Percentiles rank a stretch among this genome's conserved stretches.
These are phyloP conservation scores for Straminergon stramineum DNA, from an alignment of 225 moss, liverwort and hornwort genomes.

Conservation along the genomic window DNA sequence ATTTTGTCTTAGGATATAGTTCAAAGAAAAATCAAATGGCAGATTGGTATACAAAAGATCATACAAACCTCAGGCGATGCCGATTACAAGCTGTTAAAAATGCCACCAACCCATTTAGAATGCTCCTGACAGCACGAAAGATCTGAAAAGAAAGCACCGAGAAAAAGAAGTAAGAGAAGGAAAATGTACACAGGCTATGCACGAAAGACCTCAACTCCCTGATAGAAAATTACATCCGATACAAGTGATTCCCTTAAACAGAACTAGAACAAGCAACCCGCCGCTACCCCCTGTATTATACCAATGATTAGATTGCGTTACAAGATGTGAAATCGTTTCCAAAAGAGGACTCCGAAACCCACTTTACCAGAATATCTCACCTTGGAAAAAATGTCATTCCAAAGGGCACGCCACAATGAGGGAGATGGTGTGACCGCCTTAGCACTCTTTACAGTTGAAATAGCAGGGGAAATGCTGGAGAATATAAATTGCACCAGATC, in stretches of 20 bases:
- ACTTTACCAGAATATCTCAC: slow-evolving; percentile 9
- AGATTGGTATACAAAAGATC: background rate
- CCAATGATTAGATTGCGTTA: background rate
- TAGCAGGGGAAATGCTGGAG: slow-evolving; percentile 47
- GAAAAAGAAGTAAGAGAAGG: slow-evolving; percentile 12
- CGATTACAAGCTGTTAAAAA: slow-evolving; percentile 80
- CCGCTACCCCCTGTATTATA: background rate
- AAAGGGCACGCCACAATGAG: slow-evolving; percentile 67
- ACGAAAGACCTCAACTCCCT: background rate
- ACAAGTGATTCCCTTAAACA: background rate
- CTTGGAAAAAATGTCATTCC: slow-evolving; percentile 82
- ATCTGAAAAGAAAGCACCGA: slow-evolving; percentile 35
- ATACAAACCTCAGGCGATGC: slow-evolving; percentile 69
- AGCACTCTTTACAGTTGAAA: slow-evolving; percentile 47
- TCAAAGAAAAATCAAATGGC: background rate
- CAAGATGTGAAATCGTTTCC: background rate
- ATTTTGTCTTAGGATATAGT: background rate
- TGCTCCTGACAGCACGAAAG: slow-evolving; percentile 69
- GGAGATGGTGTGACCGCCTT: slow-evolving; percentile 66
- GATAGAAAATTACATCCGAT: background rate
- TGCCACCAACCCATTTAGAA: slow-evolving; percentile 70
- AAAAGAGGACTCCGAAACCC: background rate
- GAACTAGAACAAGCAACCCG: background rate
- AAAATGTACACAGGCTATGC: background rate
- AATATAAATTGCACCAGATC: slow-evolving; percentile 38